Evolutionary conservation across 352 stramenopile genomes (phyloP).

Genomic region (Globisporangium middletonii): DNA sequence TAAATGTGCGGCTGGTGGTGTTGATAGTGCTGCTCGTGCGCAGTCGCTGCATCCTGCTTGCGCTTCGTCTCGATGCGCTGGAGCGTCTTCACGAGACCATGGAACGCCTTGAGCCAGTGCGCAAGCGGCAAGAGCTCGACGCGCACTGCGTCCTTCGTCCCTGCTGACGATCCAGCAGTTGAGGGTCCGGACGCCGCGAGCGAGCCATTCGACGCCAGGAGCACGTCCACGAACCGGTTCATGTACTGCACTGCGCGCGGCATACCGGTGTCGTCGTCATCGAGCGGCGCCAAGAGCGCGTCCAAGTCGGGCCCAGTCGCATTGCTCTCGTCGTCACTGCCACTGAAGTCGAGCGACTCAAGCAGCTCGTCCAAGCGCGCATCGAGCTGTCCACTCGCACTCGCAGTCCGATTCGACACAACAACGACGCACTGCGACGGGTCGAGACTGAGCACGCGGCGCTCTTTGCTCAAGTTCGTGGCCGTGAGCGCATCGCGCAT

Average conservation of each 20-base stretch:
- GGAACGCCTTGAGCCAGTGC: conserved; percentile 64
- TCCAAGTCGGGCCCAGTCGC: conserved; percentile 21
- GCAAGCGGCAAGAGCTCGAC: conserved; percentile 46
- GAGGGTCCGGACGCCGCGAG: conserved; percentile 4
- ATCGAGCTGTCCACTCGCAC: conserved; percentile 23
- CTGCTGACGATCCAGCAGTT: conserved; percentile 8
- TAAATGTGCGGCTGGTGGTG: neutral
- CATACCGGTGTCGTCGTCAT: conserved; percentile 53
- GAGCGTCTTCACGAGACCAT: conserved; percentile 49
- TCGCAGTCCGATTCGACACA: conserved; percentile 30
- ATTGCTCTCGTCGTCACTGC: conserved; percentile 16
- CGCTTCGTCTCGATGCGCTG: conserved; percentile 47
- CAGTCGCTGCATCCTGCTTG: conserved; percentile 24
- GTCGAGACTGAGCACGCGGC: conserved; percentile 60
- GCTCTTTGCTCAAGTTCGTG: conserved; percentile 57
- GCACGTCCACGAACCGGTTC: conserved; percentile 49
- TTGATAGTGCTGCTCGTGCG: neutral
- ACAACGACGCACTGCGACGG: conserved; percentile 64
- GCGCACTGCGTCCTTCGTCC: conserved; percentile 26
- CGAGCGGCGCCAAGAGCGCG: conserved; percentile 33
- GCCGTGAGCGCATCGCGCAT: conserved; percentile 48
- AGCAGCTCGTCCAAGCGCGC: conserved; percentile 36
- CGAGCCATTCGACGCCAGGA: conserved; percentile 26
- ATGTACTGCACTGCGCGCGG: conserved; percentile 50
- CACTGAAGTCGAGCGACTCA: conserved; percentile 27